Base-by-base conservation (phyloP, 2,329 filamentous ascomycete species). In the Akanthomyces muscarius region DNA sequence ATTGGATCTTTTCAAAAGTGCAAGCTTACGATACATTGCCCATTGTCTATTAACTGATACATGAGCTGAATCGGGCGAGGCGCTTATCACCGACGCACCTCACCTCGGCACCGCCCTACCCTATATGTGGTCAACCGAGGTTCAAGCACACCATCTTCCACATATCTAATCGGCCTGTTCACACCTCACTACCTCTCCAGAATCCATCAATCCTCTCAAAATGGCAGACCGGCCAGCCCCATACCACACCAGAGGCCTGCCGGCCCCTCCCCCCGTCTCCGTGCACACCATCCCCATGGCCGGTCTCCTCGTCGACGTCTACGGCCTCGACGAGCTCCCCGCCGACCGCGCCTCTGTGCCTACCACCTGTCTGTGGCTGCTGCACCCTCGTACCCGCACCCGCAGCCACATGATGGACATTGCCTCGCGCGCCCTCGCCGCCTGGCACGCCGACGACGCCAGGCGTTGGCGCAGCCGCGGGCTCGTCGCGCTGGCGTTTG, bases 351-450 rank as follows among this genome's bases (percentile, higher is more conserved):
- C 80, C 8, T 75, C 78, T 21, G 75, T 81, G 16, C 78, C 82
- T 4, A 78, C 96, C 42, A 87, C 92, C 28, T 91, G 90, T 69
- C 84, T 98, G n/a, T 97, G 93, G 91, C 86, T 98, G 14, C 84
- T 97, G 21, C 92, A 98, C 72, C 91, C 91, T 3, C 86, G 95
- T 28, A 81, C 89, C 0, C 83, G 88, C 61, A 85, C 80, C 0
- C 87, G 90, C 71, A 85, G 86, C 62, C 84, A 84, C 66, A 97
- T 98, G 93, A 80, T 81, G 1, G 86, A 86, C 33, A 83, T 95
- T 61, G 93, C 92, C 3, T 78, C 82, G n/a, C 83, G 84, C 6
- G 80, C 86, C 14, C 81, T 97, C 56, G 75, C 79, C n/a, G 83
- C 86, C 10, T 96, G 89, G 86, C 87, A 90, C 69, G 71, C 75